These are phyloP conservation scores for Trametes cingulata DNA, from an alignment of 768 basidiomycete genomes.

Conservation along the genomic window DNA sequence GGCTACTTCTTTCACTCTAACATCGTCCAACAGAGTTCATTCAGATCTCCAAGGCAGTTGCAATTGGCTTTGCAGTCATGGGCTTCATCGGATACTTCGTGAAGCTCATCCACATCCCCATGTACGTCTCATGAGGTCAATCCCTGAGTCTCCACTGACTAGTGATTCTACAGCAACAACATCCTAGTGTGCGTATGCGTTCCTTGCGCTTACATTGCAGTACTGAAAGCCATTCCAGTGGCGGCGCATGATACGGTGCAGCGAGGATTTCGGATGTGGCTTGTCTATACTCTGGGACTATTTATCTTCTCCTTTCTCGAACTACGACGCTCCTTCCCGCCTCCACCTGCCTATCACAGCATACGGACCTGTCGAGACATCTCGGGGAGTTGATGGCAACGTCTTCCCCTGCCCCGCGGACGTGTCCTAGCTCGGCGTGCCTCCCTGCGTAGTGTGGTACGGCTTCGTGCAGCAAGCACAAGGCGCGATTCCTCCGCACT, in stretches of 20 bases:
- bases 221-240: conserved; percentile 47
- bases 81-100: conserved; percentile 99
- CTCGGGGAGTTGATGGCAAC: too few relatives aligned
- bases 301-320: conserved; percentile 14
- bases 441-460: too few relatives aligned
- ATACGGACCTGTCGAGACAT: too few relatives aligned
- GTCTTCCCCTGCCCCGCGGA: too few relatives aligned
- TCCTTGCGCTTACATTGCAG: background rate
- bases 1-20: background rate
- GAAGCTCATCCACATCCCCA: conserved; percentile 97
- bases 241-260: conserved; percentile 59
- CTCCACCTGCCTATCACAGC: background rate
- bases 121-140: conserved; percentile 58
- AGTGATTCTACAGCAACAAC: conserved; percentile 71
- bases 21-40: conserved; percentile 66
- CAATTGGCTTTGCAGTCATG: conserved; percentile 98
- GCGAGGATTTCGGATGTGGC: conserved; percentile 13
- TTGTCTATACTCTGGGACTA: conserved; percentile 23
- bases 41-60: conserved; percentile 95
- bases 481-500: too few relatives aligned
- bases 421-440: too few relatives aligned
- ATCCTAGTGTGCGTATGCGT: conserved; percentile 85
- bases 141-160: background rate
- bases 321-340: background rate
- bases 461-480: too few relatives aligned